Percentiles rank a stretch among this genome's conserved stretches.
Evolutionary conservation across 2,329 filamentous ascomycete species (phyloP).

Genomic region (Colletotrichum echinochloae): DNA sequence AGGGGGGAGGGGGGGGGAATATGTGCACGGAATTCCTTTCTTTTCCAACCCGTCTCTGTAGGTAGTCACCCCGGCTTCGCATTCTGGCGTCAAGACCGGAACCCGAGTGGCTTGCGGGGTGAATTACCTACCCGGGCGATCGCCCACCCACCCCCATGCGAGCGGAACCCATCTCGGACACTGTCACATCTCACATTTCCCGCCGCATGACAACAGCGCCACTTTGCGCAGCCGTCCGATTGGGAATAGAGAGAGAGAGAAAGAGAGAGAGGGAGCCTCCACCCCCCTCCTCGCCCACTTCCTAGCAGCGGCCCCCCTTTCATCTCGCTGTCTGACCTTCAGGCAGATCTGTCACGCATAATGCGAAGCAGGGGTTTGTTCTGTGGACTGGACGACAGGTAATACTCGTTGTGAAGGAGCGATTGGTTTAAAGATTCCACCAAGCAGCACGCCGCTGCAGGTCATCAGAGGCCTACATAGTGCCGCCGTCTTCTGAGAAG

Average conservation of each 20-base stretch:
- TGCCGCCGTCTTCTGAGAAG: background rate
- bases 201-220: conserved; percentile 32
- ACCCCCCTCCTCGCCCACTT: background rate
- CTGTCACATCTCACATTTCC: conserved; percentile 28
- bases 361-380: background rate
- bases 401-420: background rate
- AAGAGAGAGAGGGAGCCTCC: background rate
- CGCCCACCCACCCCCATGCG: conserved; percentile 30
- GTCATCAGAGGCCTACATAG: background rate
- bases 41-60: conserved; percentile 26
- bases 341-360: background rate
- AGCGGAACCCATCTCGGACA: conserved; percentile 28
- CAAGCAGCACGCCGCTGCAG: background rate
- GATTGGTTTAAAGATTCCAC: conserved; percentile 3
- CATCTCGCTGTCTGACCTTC: conserved; percentile 16
- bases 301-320: conserved; percentile 5
- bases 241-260: background rate
- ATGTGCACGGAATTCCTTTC: conserved; percentile 15
- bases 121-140: conserved; percentile 36
- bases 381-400: background rate
- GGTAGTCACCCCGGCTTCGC: conserved; percentile 17
- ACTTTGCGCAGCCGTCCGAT: background rate
- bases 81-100: conserved; percentile 5
- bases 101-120: conserved; percentile 20
- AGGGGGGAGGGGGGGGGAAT: background rate